Percentiles rank a stretch among this genome's conserved stretches.
phyloP scores from a whole-genome alignment of 2,329 filamentous ascomycete species.

The Ophioceras dolichostomum region DNA sequence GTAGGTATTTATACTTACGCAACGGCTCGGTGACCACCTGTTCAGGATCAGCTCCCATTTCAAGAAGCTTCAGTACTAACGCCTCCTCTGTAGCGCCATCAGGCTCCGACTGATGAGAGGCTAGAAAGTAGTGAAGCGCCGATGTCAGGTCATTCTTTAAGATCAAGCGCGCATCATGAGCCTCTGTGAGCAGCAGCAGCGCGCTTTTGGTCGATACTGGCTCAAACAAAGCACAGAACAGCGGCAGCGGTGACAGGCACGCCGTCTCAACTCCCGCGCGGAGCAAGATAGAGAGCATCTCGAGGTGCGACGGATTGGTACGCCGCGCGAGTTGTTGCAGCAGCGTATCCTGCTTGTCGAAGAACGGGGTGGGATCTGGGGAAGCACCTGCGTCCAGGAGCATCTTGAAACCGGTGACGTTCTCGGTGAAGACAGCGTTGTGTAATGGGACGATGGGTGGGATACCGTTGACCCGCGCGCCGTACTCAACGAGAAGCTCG shows the following conservation, averaged over 20 bases:
- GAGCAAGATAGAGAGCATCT: not conserved
- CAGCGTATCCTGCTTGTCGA: not conserved
- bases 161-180: too few species aligned
- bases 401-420: not conserved
- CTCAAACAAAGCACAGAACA: not conserved
- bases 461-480: not conserved
- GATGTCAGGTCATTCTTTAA: too few species aligned
- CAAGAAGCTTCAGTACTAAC: too few species aligned
- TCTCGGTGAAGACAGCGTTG: not conserved
- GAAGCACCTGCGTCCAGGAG: not conserved
- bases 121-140: too few species aligned
- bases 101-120: too few species aligned
- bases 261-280: not conserved
- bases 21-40: too few species aligned
- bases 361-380: too few species aligned
- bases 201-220: not conserved
- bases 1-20: too few species aligned
- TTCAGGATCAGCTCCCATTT: too few species aligned
- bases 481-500: not conserved
- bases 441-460: not conserved
- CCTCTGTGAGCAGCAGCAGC: too few species aligned
- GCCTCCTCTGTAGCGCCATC: too few species aligned
- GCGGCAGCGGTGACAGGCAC: not conserved
- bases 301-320: not conserved
- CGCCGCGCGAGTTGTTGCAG: not conserved